Base-by-base conservation (phyloP, 2,329 filamentous ascomycete species). In the Alternaria alternata region DNA sequence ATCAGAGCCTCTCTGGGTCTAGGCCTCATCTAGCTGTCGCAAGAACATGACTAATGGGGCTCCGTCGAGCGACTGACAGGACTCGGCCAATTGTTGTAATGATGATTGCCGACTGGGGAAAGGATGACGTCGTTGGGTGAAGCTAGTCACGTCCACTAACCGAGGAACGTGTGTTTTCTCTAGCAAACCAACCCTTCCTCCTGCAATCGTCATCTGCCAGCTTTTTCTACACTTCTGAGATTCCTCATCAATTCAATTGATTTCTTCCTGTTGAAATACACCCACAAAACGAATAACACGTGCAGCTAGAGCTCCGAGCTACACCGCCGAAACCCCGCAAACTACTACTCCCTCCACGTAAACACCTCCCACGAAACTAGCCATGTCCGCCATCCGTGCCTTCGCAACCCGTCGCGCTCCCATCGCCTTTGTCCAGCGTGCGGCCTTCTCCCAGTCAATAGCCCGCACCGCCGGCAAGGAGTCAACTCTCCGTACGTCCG, bases 381-480 rank as follows among this genome's bases (percentile, higher is more conserved):
- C 42, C 57, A 79, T 79, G 76, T 74, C 73, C 28, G 68, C 71
- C 42, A 59, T 75, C 61, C 72, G 75, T 61, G 68, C 61, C 56
- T 57, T 78, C 60, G 73, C 73, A 43, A 64, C 73, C 54, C 74
- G 71, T 65, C 67, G 69, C 64, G 57, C 68, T 44, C 74, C 73
- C 51, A 52, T 73, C 65, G 54, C 64, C 57, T 65, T 77, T 64
- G 34, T 63, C n/a, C 74, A 76, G 67, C 73, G 76, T 54, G 73
- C 75, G 28, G 69, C 69, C n/a, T 80, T 82, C 67, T 76, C 70
- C 24, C 66, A 75, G 63, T 79, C 78, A 39, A 76, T 74, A 59
- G 70, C 75, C n/a, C 67, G 78, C 38, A 57, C 64, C 52, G 77
- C 75, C 24, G 80, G 80, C 59, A 83, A 84, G 74, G 82, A 84